Conservation (phyloP, 2,329 filamentous ascomycete genomes). For the Hypoxylon sp. region DNA sequence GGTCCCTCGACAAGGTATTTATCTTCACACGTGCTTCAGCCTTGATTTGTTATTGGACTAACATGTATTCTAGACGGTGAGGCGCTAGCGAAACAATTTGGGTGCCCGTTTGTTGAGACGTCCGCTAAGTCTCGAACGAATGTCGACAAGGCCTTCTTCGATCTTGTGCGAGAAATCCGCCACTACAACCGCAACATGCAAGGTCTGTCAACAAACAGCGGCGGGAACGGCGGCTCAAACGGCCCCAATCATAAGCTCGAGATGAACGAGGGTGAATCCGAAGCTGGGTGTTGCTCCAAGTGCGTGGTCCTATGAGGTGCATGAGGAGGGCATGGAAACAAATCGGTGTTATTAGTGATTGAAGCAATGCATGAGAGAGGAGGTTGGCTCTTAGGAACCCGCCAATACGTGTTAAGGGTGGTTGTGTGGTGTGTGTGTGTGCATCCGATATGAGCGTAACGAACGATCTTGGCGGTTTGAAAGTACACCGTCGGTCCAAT, state of each 20-base stretch:
- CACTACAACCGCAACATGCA: conserved; percentile 99
- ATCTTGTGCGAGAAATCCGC: conserved; percentile 97
- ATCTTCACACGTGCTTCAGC: conserved; percentile 22
- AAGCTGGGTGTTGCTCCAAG: conserved; percentile 85
- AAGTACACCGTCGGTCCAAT: conserved; percentile 51
- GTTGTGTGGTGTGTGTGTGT: conserved; percentile 27
- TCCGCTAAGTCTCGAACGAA: conserved; percentile 98
- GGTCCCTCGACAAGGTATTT: conserved; percentile 88
- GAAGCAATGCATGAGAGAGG: conserved; percentile 42
- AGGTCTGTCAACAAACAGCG: conserved; percentile 81
- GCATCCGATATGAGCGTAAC: conserved; percentile 47
- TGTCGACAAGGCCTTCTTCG: conserved; percentile 98
- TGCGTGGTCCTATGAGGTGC: conserved; percentile 86
- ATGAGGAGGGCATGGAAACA: conserved; percentile 24
- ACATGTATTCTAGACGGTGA: conserved; percentile 81
- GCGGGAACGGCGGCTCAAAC: conserved; percentile 72
- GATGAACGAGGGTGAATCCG: conserved; percentile 77
- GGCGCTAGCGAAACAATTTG: conserved; percentile 86
- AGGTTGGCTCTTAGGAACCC: conserved; percentile 18
- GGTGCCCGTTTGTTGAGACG: conserved; percentile 99
- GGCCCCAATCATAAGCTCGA: conserved; percentile 82
- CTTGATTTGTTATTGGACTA: conserved; percentile 19
- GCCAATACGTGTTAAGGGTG: conserved; percentile 27
- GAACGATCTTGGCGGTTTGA: conserved; percentile 48
- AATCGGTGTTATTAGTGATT: conserved; percentile 37